Evolutionary conservation across 1,139 yeast species (phyloP), one percentile per base, ranked within the genome.

Genomic region (Scheffersomyces insectosa): DNA sequence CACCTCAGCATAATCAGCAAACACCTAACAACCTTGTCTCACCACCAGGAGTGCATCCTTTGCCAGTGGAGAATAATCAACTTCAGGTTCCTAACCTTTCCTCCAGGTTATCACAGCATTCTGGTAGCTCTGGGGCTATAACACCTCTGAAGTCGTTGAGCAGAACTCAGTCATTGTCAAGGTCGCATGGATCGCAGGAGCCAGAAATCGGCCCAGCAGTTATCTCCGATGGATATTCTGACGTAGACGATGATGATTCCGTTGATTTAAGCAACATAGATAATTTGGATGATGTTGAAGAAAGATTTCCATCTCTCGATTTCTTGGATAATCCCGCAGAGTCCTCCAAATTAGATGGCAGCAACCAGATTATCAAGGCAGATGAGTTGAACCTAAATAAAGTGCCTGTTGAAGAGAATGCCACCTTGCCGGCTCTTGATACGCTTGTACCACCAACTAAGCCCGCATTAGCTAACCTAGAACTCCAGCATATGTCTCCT

Each of bases 221-320:
- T 3, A 5, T 31, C 6, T 20, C 34, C 14, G 34, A 31, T 7
- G 20, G 20, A 5, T 15, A 8, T 10, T 31, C 34, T 13, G 25
- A 20, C 6, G 15, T 20, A 9, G 34, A 31, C 4, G 43, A 37
- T 12, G 51, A 43, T 13, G 55, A 46, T 4, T 62, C 60, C 25
- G 57, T 52, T 13, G 59, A 62, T 35, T 48, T 63, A 28, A 58
- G 52, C 11, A 74, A 69, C 28, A 46, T 68, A 12, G 73, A 60
- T 9, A 61, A 68, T 38, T 55, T 74, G 40, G 77, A 72, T 33
- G 64, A 73, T 45, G 72, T 67, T 1, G 78, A 72, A 48, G 72
- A 68, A 44, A 58, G 78, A 36, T 75, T 63, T 43, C 79, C 79
- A 3, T 70, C 77, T 3, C 58, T 74, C 14, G 79, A 74, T 31